Evolutionary conservation across 2,329 filamentous ascomycete genomes (phyloP), one percentile per base, ranked within the genome.

Genomic region (Metarhizium brunneum): DNA sequence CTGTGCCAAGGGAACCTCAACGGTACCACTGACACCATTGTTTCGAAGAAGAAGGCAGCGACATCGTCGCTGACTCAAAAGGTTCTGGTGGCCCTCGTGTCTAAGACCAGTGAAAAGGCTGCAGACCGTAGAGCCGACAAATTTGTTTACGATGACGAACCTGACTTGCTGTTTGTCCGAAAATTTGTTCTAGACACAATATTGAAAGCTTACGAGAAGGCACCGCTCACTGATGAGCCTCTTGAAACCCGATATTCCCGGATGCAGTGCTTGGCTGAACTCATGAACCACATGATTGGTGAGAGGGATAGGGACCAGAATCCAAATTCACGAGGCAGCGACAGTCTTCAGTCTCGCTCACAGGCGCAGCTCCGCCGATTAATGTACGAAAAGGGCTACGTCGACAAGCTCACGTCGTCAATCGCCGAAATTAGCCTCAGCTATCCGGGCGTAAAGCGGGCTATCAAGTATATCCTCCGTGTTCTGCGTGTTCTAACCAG

Each of bases 331-430:
- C 58, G 76, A 68, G 58, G 69, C 63, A 60, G 74, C 54, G 65
- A 78, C 61, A 67, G 68, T 50, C 60, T 69, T 53, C 65, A 74
- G 48, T 67, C 69, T 29, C 75, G 78, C 47, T 92, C 91, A 7
- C 87, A 92, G 60, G 85, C 87, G 63, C 91, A 96, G 66, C 81
- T 99, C 62, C 87, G 90, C 38, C 90, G 91, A 62, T 84, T 96
- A 58, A 99, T 99, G 94, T 97, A 95, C 64, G 94, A 99, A 73
- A 99, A 97, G 74, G 91, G 95, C 55, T 96, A 94, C 68, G 86
- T 97, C 58, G 83, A 88, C 29, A 88, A 92, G 50, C 74, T 99
- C 57, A 97, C 94, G 2, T 83, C 86, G 13, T 95, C 95, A 1
- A 92, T 99, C 63, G 90, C 94, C 18, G 95, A 99, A 64, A 87